Percentiles rank a stretch among this genome's conserved stretches.
Evolutionary conservation across 192 early-diverging fungal genomes (phyloP).

Genomic region (Phycomyces blakesleeanus): DNA sequence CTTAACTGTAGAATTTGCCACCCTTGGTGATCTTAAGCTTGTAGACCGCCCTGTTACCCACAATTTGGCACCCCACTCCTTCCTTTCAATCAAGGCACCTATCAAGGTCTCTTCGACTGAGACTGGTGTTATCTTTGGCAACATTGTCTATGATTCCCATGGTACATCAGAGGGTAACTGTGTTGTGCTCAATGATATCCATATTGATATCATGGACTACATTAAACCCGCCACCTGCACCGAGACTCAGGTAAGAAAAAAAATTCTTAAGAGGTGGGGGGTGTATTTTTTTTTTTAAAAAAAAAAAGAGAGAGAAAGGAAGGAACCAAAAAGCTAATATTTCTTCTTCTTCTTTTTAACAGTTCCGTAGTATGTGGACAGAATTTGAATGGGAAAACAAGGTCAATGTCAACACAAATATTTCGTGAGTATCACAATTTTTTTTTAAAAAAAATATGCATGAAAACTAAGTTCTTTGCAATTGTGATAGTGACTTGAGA

Average conservation of each 20-base stretch:
- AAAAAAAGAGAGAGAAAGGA: no score
- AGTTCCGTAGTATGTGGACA: conserved; percentile 98
- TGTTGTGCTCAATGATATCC: conserved; percentile 95
- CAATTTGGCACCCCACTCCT: conserved; percentile 86
- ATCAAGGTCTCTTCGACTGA: conserved; percentile 99
- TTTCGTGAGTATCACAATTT: conserved; percentile 70
- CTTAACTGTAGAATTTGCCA: conserved; percentile 97
- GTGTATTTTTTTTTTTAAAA: conserved; percentile 8
- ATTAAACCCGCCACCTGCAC: conserved; percentile 90
- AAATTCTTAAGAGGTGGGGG: no score
- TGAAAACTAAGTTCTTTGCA: background rate
- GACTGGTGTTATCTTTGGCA: conserved; percentile 97
- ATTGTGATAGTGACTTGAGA: conserved; percentile 65
- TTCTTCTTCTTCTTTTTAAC: no score
- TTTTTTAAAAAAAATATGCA: background rate
- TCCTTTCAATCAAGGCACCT: conserved; percentile 93
- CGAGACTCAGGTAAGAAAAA: conserved; percentile 67
- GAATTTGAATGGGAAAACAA: conserved; percentile 99
- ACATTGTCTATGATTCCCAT: conserved; percentile 97
- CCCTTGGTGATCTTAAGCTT: conserved; percentile 94
- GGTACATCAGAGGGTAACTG: conserved; percentile 85
- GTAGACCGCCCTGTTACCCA: conserved; percentile 90
- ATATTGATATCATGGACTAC: conserved; percentile 99
- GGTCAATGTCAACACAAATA: conserved; percentile 94
- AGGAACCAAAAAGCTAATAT: no score